Conservation (phyloP, 176 grass and related monocot genomes). For the Bolboschoenus planiculmis region DNA sequence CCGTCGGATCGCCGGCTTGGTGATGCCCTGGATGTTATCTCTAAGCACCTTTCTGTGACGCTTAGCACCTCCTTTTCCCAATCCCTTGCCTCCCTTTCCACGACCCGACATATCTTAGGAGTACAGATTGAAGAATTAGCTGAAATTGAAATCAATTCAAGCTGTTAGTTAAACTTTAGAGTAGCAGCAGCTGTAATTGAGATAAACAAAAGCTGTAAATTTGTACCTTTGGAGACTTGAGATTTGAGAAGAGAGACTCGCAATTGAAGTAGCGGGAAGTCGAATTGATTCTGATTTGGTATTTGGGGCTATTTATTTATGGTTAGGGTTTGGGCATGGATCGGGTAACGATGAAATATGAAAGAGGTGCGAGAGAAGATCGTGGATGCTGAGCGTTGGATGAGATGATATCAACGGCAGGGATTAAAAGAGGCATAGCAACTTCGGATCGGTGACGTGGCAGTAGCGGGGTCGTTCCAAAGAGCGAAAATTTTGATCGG, state of each 20-base stretch:
- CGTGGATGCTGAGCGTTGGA: conserved; percentile 23
- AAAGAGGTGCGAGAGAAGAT: neutral
- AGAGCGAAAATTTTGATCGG: neutral
- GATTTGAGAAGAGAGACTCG: neutral
- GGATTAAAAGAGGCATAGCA: neutral
- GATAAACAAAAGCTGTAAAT: neutral
- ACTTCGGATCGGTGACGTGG: conserved; percentile 48
- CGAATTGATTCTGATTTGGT: neutral
- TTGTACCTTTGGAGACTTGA: no score
- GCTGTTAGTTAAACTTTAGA: neutral
- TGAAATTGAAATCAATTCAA: neutral
- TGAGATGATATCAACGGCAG: neutral
- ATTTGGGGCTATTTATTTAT: neutral
- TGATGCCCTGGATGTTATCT: conserved; percentile 44
- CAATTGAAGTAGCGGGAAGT: neutral
- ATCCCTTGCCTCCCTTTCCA: conserved; percentile 36
- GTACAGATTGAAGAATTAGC: neutral
- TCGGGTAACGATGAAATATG: neutral
- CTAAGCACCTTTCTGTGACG: conserved; percentile 34
- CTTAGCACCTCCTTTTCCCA: conserved; percentile 25
- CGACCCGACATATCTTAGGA: neutral
- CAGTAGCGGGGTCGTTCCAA: conserved; percentile 1
- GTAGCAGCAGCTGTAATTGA: neutral
- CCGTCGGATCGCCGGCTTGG: conserved; percentile 36
- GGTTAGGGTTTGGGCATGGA: neutral